Base-by-base conservation (phyloP, 768 basidiomycete genomes). In the Pholiota molesta region DNA sequence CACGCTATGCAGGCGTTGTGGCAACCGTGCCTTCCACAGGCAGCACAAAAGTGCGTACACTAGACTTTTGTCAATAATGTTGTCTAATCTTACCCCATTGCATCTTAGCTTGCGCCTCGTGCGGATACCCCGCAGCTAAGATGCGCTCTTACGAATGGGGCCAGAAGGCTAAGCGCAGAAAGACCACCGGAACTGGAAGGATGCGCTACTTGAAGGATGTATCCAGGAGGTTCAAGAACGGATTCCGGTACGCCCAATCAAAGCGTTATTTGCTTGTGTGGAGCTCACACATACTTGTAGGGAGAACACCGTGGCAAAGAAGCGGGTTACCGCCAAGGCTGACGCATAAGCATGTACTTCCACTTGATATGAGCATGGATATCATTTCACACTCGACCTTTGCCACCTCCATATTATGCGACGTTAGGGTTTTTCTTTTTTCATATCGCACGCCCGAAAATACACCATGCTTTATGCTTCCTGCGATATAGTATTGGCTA, bases 101-200 rank as follows among this genome's bases (percentile, higher is more conserved):
- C 14, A 65, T n/a, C 33, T 35, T 57, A 97, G 95, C 89, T 62
- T 99, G 97, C 80, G 91, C 90, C 23, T 92, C 94, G 75, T 98
- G 97, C 77, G 97, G 97, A 61, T 99, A 95, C 81, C 97, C 97
- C 49, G 81, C 94, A 59, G 96, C 97, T 59, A 99, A 94, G 81
- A 79, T 97, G 71, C 89, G 97, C 73, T 95, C 94, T 71, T 99
- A 88, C 79, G 92, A 98, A 80, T 99, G 97, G 97, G 95, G 95
- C 68, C 85, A 89, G 76, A 99, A 99, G 87, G 97, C 97, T 58
- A 98, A 99, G 89, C 91, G 97, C 80, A 91, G 97, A 88, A 97
- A 97, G 90, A 99, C 97, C 52, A 98, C 97, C 62, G 97, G 97
- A 62, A 96, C 97, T 67, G 97, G 97, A 67, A 86, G 96, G 73